phyloP scores from a whole-genome alignment of 2,329 filamentous ascomycete species.

The Penicillium crustosum region DNA sequence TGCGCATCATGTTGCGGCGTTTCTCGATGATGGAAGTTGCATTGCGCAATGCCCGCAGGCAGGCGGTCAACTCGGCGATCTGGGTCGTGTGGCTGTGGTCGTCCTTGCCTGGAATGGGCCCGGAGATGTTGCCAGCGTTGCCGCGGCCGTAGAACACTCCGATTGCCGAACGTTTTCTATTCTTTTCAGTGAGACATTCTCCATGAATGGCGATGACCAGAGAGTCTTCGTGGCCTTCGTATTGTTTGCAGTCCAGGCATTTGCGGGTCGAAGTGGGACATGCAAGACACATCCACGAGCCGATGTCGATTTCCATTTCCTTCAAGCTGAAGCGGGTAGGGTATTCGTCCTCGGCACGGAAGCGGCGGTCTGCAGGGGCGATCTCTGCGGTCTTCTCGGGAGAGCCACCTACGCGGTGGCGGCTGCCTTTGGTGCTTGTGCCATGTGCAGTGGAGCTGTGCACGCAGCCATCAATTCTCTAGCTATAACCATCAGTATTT shows the following conservation, averaged over 20 bases:
- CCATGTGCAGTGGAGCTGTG: background rate
- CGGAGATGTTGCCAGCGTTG: slow-evolving; percentile 9
- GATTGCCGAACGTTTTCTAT: slow-evolving; percentile 4
- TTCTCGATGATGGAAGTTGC: background rate
- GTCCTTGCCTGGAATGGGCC: slow-evolving; percentile 4
- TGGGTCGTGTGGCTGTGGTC: slow-evolving; percentile 19
- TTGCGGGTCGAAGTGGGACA: slow-evolving; percentile 6
- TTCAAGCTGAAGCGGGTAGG: background rate
- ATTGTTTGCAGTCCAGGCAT: slow-evolving; percentile 13
- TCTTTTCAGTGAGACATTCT: background rate
- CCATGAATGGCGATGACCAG: slow-evolving; percentile 8
- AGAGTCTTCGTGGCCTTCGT: slow-evolving; percentile 11
- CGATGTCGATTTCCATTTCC: slow-evolving; percentile 11
- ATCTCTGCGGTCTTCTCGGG: background rate
- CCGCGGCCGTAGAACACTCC: slow-evolving; percentile 16
- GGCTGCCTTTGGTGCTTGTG: background rate
- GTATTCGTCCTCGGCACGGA: background rate
- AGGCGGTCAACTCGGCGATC: slow-evolving; percentile 21
- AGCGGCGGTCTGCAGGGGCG: background rate
- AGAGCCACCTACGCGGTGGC: background rate
- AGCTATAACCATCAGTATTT: background rate
- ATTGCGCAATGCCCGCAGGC: slow-evolving; percentile 14
- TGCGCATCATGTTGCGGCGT: background rate
- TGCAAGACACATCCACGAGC: slow-evolving; percentile 12
- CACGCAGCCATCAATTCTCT: background rate